phyloP scores from a whole-genome alignment of 257 asterid genomes.

The Salvia miltiorrhiza region DNA sequence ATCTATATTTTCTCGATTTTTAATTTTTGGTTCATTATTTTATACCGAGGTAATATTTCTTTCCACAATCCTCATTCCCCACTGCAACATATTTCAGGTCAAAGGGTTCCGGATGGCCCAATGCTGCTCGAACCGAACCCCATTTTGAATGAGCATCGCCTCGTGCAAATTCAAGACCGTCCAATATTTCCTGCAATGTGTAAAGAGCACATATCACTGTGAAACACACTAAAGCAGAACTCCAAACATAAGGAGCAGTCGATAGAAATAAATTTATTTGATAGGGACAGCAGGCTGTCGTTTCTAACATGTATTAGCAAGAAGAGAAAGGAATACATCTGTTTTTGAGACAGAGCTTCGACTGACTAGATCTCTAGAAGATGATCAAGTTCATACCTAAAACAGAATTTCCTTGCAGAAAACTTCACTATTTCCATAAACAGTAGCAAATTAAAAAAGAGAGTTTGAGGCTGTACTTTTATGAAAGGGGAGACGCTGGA shows the following conservation, averaged over 20 bases:
- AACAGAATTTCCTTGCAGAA: neutral
- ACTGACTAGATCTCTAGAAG: neutral
- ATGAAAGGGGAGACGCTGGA: conserved; percentile 58
- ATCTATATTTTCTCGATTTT: neutral
- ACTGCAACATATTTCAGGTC: conserved; percentile 87
- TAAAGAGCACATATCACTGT: conserved; percentile 9
- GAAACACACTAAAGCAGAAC: neutral
- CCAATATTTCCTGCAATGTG: conserved; percentile 67
- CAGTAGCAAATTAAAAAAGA: neutral
- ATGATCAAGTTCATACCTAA: neutral
- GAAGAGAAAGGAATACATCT: neutral
- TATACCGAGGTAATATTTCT: conserved; percentile 68
- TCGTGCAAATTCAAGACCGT: conserved; percentile 87
- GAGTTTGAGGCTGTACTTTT: conserved; percentile 45
- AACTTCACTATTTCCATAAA: neutral
- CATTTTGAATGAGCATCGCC: conserved; percentile 75
- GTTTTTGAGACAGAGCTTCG: neutral
- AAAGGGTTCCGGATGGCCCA: conserved; percentile 95
- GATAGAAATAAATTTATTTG: neutral
- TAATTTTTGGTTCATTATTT: neutral
- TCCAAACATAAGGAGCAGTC: neutral
- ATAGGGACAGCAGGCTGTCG: neutral
- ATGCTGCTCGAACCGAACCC: conserved; percentile 87
- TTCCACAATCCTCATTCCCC: conserved; percentile 94
- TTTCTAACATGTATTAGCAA: conserved; percentile 1